Evolutionary conservation across 495 filamentous ascomycete species (phyloP).

Genomic region (Xylaria curta): DNA sequence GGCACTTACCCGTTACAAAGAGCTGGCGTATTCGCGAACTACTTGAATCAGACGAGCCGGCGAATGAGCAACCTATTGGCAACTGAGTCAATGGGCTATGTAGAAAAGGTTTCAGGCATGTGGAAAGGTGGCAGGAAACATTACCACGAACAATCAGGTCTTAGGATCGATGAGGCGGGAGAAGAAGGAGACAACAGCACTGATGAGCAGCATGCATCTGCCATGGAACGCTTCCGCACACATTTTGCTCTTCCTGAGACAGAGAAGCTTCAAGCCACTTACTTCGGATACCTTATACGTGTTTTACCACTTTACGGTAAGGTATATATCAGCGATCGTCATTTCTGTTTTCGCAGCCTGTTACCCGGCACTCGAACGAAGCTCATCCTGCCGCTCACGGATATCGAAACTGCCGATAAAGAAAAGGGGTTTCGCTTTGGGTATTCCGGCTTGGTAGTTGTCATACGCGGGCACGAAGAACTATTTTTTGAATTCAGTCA

Average conservation of each 20-base stretch:
- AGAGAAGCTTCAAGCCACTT: constrained; percentile 89
- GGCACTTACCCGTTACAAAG: constrained; percentile 84
- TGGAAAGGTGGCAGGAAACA: constrained; percentile 91
- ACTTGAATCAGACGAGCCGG: constrained; percentile 73
- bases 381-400: constrained; percentile 87
- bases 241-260: constrained; percentile 87
- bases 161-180: constrained; percentile 65
- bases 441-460: constrained; percentile 88
- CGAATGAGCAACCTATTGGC: constrained; percentile 86
- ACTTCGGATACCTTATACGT: constrained; percentile 85
- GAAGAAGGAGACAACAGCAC: constrained; percentile 65
- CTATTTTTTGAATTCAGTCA: constrained; percentile 93
- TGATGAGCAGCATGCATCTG: constrained; percentile 64
- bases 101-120: constrained; percentile 97
- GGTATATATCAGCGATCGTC: constrained; percentile 89
- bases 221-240: constrained; percentile 78
- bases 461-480: constrained; percentile 93
- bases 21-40: constrained; percentile 83
- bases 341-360: constrained; percentile 92
- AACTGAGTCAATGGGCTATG: constrained; percentile 94
- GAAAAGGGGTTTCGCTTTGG: constrained; percentile 95
- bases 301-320: constrained; percentile 95
- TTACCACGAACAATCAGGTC: constrained; percentile 77
- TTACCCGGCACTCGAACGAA: constrained; percentile 91
- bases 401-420: constrained; percentile 93